Evolutionary conservation across 2,329 filamentous ascomycete species (phyloP).

Genomic region (Dendryphion nanum): DNA sequence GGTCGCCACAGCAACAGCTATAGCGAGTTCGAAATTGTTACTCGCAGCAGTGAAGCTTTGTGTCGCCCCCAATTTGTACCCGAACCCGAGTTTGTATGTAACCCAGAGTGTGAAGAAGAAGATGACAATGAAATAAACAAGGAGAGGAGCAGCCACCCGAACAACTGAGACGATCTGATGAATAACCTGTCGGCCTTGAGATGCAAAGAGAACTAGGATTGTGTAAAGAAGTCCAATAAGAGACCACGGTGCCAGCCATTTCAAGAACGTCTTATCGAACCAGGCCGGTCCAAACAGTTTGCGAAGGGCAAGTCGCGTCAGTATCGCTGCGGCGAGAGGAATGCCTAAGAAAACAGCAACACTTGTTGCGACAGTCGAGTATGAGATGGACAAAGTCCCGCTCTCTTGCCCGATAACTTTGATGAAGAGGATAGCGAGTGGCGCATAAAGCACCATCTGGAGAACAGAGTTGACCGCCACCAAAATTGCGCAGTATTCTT

Average conservation of each 20-base stretch:
- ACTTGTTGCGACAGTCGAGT: conserved; percentile 67
- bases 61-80: conserved; percentile 64
- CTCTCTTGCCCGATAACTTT: conserved; percentile 57
- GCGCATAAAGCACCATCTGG: conserved; percentile 40
- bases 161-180: conserved; percentile 77
- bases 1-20: conserved; percentile 75
- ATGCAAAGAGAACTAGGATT: conserved; percentile 76
- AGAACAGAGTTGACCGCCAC: conserved; percentile 43
- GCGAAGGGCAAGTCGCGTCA: conserved; percentile 65
- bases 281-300: conserved; percentile 52
- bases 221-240: conserved; percentile 79
- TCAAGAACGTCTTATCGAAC: conserved; percentile 67
- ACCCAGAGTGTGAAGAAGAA: conserved; percentile 66
- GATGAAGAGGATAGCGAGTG: conserved; percentile 49
- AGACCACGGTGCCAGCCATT: conserved; percentile 66
- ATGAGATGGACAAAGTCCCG: conserved; percentile 46
- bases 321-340: conserved; percentile 70
- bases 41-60: conserved; percentile 83
- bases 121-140: conserved; percentile 73
- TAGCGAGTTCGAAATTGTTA: conserved; percentile 85
- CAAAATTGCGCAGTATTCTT: conserved; percentile 69
- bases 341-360: conserved; percentile 75
- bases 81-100: conserved; percentile 61
- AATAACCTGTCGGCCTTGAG: conserved; percentile 71
- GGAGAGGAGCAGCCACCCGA: conserved; percentile 70